These are phyloP conservation scores for Liquidambar formosana DNA, from an alignment of 164 flowering plant species.

Conservation along the genomic window DNA sequence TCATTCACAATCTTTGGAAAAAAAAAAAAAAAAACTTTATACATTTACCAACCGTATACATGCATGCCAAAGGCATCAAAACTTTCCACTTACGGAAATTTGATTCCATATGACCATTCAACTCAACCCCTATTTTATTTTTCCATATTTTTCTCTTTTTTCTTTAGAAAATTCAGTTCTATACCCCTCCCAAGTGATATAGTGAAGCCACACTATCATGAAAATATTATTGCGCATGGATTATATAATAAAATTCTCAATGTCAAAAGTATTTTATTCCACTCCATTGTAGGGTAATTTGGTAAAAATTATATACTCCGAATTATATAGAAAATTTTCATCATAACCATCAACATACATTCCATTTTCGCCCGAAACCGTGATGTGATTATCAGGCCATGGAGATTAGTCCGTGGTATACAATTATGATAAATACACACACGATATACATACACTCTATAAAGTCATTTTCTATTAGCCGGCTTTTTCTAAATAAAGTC, in stretches of 20 bases:
- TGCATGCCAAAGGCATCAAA: not conserved
- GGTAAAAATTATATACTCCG: too few relatives aligned
- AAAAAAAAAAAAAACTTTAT: not conserved
- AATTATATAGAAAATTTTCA: too few relatives aligned
- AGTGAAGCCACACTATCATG: too few relatives aligned
- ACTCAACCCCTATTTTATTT: not conserved
- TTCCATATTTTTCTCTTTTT: not conserved
- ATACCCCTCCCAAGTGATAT: too few relatives aligned
- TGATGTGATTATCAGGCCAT: not conserved
- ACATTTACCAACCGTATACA: not conserved
- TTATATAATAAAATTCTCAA: too few relatives aligned
- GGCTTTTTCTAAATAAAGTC: too few relatives aligned
- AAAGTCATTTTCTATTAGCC: slow-evolving; percentile 10
- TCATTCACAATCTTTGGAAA: slow-evolving; percentile 14
- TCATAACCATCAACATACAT: not conserved
- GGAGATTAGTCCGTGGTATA: not conserved
- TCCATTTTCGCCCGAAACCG: too few relatives aligned
- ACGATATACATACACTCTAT: too few relatives aligned
- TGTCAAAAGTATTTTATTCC: too few relatives aligned
- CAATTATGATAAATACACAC: not conserved
- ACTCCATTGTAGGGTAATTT: too few relatives aligned
- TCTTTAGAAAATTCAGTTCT: not conserved
- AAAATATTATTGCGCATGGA: too few relatives aligned
- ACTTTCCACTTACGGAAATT: not conserved
- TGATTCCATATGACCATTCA: slow-evolving; percentile 4